These are phyloP conservation scores for Wallemia hederae DNA, from an alignment of 1,284 basidiomycete species.

Conservation along the genomic window DNA sequence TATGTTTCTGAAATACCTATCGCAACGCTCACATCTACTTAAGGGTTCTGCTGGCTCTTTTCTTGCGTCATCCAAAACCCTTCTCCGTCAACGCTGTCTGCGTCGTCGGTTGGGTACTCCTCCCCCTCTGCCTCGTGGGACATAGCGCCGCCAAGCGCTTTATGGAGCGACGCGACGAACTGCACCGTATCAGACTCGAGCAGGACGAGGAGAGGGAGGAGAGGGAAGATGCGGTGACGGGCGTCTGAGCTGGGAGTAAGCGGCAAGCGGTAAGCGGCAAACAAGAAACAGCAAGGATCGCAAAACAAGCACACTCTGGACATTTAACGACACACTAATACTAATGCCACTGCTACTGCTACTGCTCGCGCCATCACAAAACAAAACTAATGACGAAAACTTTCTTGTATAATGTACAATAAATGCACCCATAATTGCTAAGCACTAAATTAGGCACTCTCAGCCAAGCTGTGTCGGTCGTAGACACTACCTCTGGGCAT, in stretches of 20 bases:
- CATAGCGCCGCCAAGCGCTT: not conserved
- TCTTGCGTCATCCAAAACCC: not conserved
- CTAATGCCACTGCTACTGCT: too few species aligned
- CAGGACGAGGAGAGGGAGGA: not conserved
- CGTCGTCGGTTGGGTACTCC: not conserved
- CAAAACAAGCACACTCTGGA: too few species aligned
- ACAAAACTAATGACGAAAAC: too few species aligned
- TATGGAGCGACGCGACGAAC: not conserved
- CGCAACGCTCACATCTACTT: not conserved
- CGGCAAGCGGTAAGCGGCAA: too few species aligned
- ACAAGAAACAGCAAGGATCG: too few species aligned
- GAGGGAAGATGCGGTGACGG: too few species aligned
- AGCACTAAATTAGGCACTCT: too few species aligned
- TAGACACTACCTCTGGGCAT: not conserved
- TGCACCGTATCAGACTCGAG: not conserved
- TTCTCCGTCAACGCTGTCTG: not conserved
- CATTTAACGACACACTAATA: too few species aligned
- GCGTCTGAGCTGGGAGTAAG: too few species aligned
- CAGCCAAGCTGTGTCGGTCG: not conserved
- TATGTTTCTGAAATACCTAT: not conserved
- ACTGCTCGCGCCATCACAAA: too few species aligned
- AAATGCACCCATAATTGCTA: too few species aligned
- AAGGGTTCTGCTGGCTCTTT: not conserved
- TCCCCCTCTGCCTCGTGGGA: not conserved
- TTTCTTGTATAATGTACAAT: too few species aligned